A percentile compares a stretch with the other conserved stretches of the same genome.
Conservation (phyloP, 1,284 basidiomycete genomes). For the Cutaneotrichosporon sp. region DNA sequence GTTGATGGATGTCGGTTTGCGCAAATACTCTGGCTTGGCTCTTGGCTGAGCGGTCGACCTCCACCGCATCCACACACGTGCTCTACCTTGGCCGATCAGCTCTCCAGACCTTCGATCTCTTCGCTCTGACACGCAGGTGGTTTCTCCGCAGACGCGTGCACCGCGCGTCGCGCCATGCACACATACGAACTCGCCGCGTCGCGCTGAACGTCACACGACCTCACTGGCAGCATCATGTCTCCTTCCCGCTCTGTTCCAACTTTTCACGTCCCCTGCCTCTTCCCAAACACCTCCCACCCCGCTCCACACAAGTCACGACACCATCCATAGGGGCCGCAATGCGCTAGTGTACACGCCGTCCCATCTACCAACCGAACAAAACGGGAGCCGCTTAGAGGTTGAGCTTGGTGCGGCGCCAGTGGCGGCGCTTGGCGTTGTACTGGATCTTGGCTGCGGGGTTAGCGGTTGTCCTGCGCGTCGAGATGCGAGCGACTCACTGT, state of each 20-base stretch:
- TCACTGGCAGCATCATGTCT: no score
- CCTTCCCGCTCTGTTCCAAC: neutral
- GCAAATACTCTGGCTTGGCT: neutral
- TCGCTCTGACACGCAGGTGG: no score
- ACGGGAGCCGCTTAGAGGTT: slow-evolving; percentile 67
- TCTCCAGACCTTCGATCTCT: no score
- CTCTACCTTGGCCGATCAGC: neutral
- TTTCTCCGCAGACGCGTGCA: no score
- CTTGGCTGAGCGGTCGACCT: neutral
- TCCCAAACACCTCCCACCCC: neutral
- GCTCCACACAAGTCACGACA: slow-evolving; percentile 5
- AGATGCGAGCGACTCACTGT: slow-evolving; percentile 57
- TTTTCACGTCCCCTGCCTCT: neutral
- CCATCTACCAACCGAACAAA: slow-evolving; percentile 5
- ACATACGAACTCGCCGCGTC: no score
- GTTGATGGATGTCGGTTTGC: neutral
- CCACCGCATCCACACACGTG: neutral
- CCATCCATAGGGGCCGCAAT: slow-evolving; percentile 15
- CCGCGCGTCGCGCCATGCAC: no score
- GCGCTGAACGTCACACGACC: no score
- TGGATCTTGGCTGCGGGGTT: slow-evolving; percentile 44
- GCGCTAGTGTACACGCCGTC: slow-evolving; percentile 13
- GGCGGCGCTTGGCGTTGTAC: slow-evolving; percentile 93
- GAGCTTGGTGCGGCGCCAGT: slow-evolving; percentile 94
- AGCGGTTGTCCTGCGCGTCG: neutral